Percentiles rank a stretch among this genome's conserved stretches.
phyloP scores from a whole-genome alignment of 1,139 yeast genomes.

The Suhomyces maxii region DNA sequence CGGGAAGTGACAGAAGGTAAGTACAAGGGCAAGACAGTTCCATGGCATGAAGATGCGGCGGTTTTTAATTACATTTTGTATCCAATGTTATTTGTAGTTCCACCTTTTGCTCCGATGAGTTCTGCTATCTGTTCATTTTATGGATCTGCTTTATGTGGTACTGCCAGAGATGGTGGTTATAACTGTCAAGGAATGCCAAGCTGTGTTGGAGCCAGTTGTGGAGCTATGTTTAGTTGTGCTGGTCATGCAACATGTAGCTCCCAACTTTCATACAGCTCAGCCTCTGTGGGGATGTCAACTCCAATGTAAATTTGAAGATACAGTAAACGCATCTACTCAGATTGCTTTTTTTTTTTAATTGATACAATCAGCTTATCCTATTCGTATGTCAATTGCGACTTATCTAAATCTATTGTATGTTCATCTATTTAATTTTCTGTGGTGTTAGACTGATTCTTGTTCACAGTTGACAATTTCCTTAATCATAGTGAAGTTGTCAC shows the following conservation, averaged over 20 bases:
- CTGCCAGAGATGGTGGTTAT: conserved; percentile 13
- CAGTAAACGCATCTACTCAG: too few relatives aligned
- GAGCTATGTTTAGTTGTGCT: conserved; percentile 1
- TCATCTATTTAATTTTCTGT: too few relatives aligned
- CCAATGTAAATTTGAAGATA: too few relatives aligned
- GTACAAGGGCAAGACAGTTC: conserved; percentile 9
- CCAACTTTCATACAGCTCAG: too few relatives aligned
- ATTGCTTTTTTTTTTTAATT: too few relatives aligned
- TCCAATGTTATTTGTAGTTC: conserved; percentile 13
- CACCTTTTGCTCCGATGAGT: conserved; percentile 12
- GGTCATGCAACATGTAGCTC: not conserved
- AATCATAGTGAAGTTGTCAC: too few relatives aligned
- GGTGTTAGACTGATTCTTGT: too few relatives aligned
- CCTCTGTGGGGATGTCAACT: too few relatives aligned
- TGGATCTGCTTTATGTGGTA: conserved; percentile 13
- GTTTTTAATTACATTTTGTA: conserved; percentile 4
- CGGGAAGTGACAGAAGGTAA: conserved; percentile 5
- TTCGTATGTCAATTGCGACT: too few relatives aligned
- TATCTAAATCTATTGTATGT: too few relatives aligned
- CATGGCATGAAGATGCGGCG: conserved; percentile 7
- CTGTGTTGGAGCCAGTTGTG: conserved; percentile 1
- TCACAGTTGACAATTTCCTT: too few relatives aligned
- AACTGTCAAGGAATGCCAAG: conserved; percentile 13
- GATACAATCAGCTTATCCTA: too few relatives aligned
- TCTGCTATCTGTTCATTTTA: conserved; percentile 9